These are phyloP conservation scores for Sclerospora graminicola DNA, from an alignment of 352 stramenopile species.

Conservation along the genomic window DNA sequence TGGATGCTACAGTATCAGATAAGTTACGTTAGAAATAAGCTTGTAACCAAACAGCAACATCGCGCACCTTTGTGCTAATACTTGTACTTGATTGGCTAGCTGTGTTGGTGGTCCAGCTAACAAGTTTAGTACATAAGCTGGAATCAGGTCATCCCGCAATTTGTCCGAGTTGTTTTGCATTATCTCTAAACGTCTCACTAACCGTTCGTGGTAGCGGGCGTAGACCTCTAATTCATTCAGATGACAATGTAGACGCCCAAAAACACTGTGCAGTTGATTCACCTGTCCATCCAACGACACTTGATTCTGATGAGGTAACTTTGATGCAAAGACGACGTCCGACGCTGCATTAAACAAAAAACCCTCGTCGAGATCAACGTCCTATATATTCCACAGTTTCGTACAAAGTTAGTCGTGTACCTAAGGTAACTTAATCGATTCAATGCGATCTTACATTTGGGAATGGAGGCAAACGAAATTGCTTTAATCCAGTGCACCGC, in stretches of 20 bases:
- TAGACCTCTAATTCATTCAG: conserved; percentile 26
- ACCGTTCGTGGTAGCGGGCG: conserved; percentile 27
- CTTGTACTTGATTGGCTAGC: conserved; percentile 31
- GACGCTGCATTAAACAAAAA: conserved; percentile 1
- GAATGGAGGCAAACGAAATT: conserved; percentile 26
- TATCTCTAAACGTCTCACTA: conserved; percentile 26
- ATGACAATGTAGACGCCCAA: conserved; percentile 31
- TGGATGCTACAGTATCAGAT: conserved; percentile 31
- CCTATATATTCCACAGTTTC: conserved; percentile 5
- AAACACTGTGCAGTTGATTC: conserved; percentile 30
- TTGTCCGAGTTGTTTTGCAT: conserved; percentile 18
- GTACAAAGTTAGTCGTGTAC: not conserved
- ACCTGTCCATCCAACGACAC: conserved; percentile 17
- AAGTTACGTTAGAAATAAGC: not conserved
- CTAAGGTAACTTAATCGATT: too few relatives aligned
- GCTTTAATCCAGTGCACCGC: conserved; percentile 8
- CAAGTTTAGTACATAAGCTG: conserved; percentile 33
- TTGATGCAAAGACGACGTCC: not conserved
- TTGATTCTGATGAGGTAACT: not conserved
- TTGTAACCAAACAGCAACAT: not conserved
- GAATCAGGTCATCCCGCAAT: conserved; percentile 19
- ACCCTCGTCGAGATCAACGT: conserved; percentile 23
- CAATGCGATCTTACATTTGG: conserved; percentile 17
- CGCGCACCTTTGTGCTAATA: conserved; percentile 30
- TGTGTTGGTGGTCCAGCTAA: conserved; percentile 17